Conservation (phyloP, 2,329 filamentous ascomycete genomes). For the Nigrograna mackinnonii region DNA sequence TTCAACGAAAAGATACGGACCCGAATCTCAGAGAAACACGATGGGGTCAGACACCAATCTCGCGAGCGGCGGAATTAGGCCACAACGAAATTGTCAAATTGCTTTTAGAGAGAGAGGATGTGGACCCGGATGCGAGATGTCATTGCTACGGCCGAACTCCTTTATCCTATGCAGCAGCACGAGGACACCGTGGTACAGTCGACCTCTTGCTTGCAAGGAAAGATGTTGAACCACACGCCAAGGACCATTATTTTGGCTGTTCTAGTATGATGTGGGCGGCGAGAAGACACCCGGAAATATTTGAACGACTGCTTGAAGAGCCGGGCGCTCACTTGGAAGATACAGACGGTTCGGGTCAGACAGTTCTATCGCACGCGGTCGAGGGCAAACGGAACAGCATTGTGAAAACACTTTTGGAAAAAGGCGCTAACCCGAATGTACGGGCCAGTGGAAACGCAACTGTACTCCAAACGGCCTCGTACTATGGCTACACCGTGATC, state of each 20-base stretch:
- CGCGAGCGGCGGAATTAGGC: background rate
- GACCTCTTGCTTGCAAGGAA: conserved; percentile 9
- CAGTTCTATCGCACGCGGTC: background rate
- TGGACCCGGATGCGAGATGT: background rate
- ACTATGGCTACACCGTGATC: background rate
- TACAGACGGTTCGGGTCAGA: background rate
- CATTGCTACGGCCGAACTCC: background rate
- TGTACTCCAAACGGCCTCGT: too few relatives aligned
- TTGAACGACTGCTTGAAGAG: background rate
- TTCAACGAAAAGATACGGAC: background rate
- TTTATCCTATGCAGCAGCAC: background rate
- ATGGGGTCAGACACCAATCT: background rate
- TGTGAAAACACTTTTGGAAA: too few relatives aligned
- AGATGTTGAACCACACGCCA: conserved; percentile 7
- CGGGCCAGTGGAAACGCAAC: too few relatives aligned
- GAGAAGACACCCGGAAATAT: background rate
- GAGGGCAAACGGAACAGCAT: too few relatives aligned
- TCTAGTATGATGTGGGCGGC: conserved; percentile 4
- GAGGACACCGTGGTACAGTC: conserved; percentile 7
- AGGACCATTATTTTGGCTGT: background rate
- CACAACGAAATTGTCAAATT: background rate
- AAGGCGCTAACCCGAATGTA: too few relatives aligned
- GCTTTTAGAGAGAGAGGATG: background rate
- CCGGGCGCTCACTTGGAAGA: background rate
- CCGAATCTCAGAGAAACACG: background rate